phyloP scores from a whole-genome alignment of 2,329 filamentous ascomycete species.

The Xylaria sp. region DNA sequence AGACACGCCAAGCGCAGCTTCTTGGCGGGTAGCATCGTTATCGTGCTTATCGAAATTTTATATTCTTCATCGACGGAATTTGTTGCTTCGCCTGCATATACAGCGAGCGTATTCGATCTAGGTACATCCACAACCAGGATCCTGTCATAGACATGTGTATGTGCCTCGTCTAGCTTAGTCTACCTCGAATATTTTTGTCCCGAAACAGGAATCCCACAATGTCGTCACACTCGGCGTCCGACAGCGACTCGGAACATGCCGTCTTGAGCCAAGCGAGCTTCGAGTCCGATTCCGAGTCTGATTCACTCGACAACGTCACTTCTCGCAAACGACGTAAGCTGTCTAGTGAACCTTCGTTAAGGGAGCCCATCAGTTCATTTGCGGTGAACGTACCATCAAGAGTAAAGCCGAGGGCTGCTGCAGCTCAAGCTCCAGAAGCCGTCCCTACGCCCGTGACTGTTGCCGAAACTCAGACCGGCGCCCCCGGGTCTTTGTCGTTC shows the following conservation, averaged over 20 bases:
- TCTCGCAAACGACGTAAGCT: constrained; percentile 53
- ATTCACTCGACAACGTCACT: constrained; percentile 52
- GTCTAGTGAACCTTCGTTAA: constrained; percentile 47
- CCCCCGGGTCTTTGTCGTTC: constrained; percentile 72
- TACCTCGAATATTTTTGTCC: constrained; percentile 7
- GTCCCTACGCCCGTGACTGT: constrained; percentile 54
- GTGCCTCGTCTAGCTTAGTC: not conserved
- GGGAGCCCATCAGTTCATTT: constrained; percentile 53
- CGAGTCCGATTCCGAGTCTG: constrained; percentile 53
- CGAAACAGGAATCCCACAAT: constrained; percentile 21
- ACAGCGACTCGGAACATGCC: constrained; percentile 44
- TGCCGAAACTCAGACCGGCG: constrained; percentile 57
- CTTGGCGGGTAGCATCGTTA: constrained; percentile 18
- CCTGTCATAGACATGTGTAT: constrained; percentile 7
- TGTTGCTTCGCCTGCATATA: constrained; percentile 10
- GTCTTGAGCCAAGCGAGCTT: constrained; percentile 40
- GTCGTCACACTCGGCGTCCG: constrained; percentile 33
- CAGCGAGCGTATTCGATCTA: constrained; percentile 2
- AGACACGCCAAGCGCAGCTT: constrained; percentile 5
- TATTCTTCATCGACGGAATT: constrained; percentile 12
- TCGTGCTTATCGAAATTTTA: constrained; percentile 37
- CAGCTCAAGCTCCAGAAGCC: constrained; percentile 14
- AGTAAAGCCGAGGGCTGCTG: constrained; percentile 56
- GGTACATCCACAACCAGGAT: constrained; percentile 12
- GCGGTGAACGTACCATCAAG: constrained; percentile 65